Conservation (phyloP, 1,139 yeast genomes). For the Hansenula lynferdii region DNA sequence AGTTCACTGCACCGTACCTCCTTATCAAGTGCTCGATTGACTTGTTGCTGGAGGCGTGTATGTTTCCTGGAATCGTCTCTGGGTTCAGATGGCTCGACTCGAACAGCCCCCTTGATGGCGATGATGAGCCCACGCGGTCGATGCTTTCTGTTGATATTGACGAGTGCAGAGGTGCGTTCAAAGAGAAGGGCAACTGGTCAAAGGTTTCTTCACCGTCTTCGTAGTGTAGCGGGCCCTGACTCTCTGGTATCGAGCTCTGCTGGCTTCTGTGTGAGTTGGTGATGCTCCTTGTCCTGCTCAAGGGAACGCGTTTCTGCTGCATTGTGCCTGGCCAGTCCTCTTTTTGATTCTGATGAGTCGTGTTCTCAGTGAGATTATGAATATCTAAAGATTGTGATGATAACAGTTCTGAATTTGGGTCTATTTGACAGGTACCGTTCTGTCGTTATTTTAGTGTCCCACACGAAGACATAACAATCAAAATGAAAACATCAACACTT, state of each 20-base stretch:
- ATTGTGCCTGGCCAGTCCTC: no score
- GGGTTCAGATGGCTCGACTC: conserved; percentile 6
- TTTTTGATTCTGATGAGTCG: no score
- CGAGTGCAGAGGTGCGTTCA: conserved; percentile 17
- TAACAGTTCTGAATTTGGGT: no score
- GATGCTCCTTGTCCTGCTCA: conserved; percentile 13
- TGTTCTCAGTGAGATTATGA: no score
- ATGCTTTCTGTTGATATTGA: conserved; percentile 11
- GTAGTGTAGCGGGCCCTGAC: neutral
- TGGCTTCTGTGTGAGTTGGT: no score
- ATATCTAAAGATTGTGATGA: no score
- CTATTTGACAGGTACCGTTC: no score
- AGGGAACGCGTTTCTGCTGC: no score
- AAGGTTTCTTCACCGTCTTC: neutral
- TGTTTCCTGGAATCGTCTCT: conserved; percentile 30
- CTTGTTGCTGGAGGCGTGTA: conserved; percentile 30
- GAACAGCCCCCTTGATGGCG: conserved; percentile 4
- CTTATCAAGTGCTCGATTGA: conserved; percentile 33
- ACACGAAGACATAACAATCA: no score
- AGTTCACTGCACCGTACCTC: conserved; percentile 36
- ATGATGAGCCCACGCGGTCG: neutral
- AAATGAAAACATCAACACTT: no score
- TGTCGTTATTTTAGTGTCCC: no score
- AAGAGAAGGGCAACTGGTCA: no score
- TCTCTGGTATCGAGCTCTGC: conserved; percentile 1